A percentile compares a stretch with the other conserved stretches of the same genome.
phyloP scores from a whole-genome alignment of 257 asterid species.

The Scutellaria barbata region DNA sequence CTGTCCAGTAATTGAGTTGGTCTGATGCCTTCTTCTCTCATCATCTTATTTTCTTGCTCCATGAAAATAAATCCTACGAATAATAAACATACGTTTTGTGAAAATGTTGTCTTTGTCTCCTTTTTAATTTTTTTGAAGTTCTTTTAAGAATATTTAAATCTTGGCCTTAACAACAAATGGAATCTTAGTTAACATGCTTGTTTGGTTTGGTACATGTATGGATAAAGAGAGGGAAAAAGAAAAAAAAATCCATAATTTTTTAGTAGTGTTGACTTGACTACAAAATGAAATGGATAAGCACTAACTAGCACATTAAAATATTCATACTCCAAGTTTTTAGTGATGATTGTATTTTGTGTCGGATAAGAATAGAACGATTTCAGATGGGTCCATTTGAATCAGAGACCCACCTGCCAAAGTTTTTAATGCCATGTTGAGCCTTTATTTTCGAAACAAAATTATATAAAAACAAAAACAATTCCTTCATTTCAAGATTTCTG shows the following conservation, averaged over 20 bases:
- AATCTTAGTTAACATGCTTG: constrained; percentile 31
- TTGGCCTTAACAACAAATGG: neutral
- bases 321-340: too few species aligned
- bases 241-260: neutral
- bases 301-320: neutral
- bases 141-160: neutral
- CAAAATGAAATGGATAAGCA: neutral
- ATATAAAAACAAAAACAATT: too few species aligned
- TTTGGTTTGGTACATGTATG: neutral
- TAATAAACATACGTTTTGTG: neutral
- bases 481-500: too few species aligned
- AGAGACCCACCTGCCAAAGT: too few species aligned
- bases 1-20: constrained; percentile 47
- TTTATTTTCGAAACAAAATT: too few species aligned
- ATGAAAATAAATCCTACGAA: constrained; percentile 26
- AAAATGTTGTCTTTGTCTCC: neutral
- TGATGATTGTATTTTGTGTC: too few species aligned
- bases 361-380: neutral
- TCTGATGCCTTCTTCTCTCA: constrained; percentile 38
- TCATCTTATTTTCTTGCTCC: constrained; percentile 39
- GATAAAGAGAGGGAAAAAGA: neutral
- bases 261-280: constrained; percentile 13
- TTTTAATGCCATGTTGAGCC: too few species aligned
- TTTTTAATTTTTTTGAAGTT: neutral
- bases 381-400: neutral